A percentile compares a stretch with the other conserved stretches of the same genome.
Evolutionary conservation across 139 green algal species (phyloP).

Genomic region (Chlamydomonas applanata): DNA sequence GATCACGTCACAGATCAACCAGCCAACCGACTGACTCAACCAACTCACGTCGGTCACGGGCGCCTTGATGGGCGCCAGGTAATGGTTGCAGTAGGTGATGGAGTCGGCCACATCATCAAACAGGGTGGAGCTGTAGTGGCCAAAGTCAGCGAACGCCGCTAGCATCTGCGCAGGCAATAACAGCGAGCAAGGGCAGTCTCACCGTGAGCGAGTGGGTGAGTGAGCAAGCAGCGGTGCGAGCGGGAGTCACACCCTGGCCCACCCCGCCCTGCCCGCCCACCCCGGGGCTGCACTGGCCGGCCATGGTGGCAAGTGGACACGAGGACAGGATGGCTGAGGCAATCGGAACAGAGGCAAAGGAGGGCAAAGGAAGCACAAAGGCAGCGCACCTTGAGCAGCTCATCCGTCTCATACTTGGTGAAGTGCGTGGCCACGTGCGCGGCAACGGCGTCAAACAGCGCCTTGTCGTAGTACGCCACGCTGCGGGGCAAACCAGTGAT

Average conservation of each 20-base stretch:
- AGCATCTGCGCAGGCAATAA: slow-evolving; percentile 23
- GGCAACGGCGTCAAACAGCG: slow-evolving; percentile 29
- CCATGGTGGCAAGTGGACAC: too few relatives aligned
- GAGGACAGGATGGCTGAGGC: too few relatives aligned
- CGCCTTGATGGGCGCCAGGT: slow-evolving; percentile 40
- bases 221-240: too few relatives aligned
- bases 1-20: too few relatives aligned
- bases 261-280: too few relatives aligned
- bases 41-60: neutral
- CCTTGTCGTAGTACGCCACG: slow-evolving; percentile 45
- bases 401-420: slow-evolving; percentile 50
- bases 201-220: too few relatives aligned
- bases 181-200: too few relatives aligned
- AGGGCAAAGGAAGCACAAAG: too few relatives aligned
- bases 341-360: too few relatives aligned
- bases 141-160: slow-evolving; percentile 20
- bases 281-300: too few relatives aligned
- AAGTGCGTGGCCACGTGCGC: slow-evolving; percentile 41
- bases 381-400: slow-evolving; percentile 42
- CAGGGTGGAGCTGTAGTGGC: slow-evolving; percentile 23
- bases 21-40: too few relatives aligned
- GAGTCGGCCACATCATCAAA: slow-evolving; percentile 48
- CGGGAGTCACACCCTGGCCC: too few relatives aligned
- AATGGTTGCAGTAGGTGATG: slow-evolving; percentile 54
- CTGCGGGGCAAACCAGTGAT: slow-evolving; percentile 9